Conservation (phyloP, 1,139 yeast species). For the Taiozyma onychis region DNA sequence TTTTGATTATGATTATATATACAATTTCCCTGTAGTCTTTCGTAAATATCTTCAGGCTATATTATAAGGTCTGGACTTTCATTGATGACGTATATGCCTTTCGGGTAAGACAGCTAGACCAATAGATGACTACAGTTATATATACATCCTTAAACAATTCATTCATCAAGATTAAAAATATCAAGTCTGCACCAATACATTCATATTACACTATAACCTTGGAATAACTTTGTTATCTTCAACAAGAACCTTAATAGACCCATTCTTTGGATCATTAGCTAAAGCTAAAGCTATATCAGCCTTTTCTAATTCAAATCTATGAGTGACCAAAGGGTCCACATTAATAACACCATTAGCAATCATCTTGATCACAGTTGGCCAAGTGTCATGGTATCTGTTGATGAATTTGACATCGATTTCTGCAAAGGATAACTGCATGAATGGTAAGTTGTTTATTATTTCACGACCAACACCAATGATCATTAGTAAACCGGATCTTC, state of each 20-base stretch:
- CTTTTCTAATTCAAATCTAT: slow-evolving; percentile 63
- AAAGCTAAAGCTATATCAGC: slow-evolving; percentile 61
- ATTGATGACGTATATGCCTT: too few species aligned
- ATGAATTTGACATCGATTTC: slow-evolving; percentile 35
- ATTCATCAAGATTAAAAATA: too few species aligned
- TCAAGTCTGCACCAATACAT: background rate
- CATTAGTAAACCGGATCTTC: slow-evolving; percentile 31
- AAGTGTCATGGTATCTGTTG: slow-evolving; percentile 35
- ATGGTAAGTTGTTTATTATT: slow-evolving; percentile 32
- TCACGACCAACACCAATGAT: slow-evolving; percentile 35
- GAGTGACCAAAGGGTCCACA: slow-evolving; percentile 67
- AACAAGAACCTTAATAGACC: slow-evolving; percentile 29
- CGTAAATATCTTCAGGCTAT: too few species aligned
- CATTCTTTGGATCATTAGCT: slow-evolving; percentile 26
- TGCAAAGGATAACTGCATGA: slow-evolving; percentile 35
- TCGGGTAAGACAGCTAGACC: too few species aligned
- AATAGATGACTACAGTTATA: too few species aligned
- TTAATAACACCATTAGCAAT: slow-evolving; percentile 56
- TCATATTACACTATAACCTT: slow-evolving; percentile 1
- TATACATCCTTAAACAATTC: too few species aligned
- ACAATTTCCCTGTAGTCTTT: too few species aligned
- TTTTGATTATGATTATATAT: too few species aligned
- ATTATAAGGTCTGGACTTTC: too few species aligned
- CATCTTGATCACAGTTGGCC: slow-evolving; percentile 54
- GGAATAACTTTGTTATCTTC: slow-evolving; percentile 18